phyloP scores from a whole-genome alignment of 2,329 filamentous ascomycete genomes.

The Tricladium varicosporioides region DNA sequence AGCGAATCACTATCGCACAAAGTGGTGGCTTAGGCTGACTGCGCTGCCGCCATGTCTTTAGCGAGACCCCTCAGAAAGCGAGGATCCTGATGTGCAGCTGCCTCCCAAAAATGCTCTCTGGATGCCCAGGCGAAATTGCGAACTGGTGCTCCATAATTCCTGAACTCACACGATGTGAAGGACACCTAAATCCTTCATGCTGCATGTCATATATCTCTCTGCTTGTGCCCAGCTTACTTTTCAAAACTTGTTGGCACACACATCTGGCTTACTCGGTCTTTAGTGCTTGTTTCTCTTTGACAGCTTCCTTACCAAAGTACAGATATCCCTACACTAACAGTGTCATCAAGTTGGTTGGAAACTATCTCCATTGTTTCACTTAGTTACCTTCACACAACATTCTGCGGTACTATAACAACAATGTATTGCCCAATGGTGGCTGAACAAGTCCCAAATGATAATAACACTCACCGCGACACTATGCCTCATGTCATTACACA shows the following conservation, averaged over 20 bases:
- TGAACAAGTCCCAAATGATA: not conserved
- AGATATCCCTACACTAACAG: not conserved
- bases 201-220: not conserved
- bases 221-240: not conserved
- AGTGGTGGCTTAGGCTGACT: slow-evolving; percentile 5
- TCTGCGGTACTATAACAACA: not conserved
- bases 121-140: slow-evolving; percentile 2
- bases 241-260: not conserved
- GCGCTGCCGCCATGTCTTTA: slow-evolving; percentile 1
- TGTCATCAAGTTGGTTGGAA: not conserved
- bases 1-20: not conserved
- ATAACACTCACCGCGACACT: not conserved
- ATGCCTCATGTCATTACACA: slow-evolving; percentile 14
- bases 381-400: not conserved
- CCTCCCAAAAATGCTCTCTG: slow-evolving; percentile 2
- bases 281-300: not conserved
- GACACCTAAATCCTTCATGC: not conserved
- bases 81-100: not conserved
- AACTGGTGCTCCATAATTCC: not conserved
- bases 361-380: not conserved
- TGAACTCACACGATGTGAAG: not conserved
- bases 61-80: too few species aligned
- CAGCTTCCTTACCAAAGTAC: not conserved
- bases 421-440: slow-evolving; percentile 1
- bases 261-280: not conserved